Conservation (phyloP, 179 eudicot genomes). For the Gypsophila paniculata region DNA sequence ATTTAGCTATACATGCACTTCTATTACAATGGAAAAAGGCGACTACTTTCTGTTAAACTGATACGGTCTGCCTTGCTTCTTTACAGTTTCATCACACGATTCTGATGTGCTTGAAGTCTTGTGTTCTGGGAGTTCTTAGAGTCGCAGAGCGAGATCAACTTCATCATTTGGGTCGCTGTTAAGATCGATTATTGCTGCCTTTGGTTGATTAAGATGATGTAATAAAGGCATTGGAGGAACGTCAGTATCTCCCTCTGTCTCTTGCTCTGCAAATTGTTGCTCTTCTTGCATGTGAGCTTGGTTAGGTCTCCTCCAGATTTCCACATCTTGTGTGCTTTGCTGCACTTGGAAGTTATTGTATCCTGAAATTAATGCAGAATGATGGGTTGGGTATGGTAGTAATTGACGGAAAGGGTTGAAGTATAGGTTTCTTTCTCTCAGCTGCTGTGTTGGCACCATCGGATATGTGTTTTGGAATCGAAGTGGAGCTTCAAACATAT, state of each 20-base stretch:
- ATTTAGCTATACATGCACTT: conserved; percentile 14
- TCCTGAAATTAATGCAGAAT: conserved; percentile 11
- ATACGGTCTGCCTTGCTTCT: not conserved
- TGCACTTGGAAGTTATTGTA: conserved; percentile 17
- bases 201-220: conserved; percentile 30
- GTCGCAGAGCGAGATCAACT: conserved; percentile 29
- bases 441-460: conserved; percentile 21
- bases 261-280: conserved; percentile 11
- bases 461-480: conserved; percentile 14
- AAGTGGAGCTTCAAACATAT: conserved; percentile 25
- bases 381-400: conserved; percentile 21
- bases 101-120: not conserved
- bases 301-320: conserved; percentile 16
- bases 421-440: conserved; percentile 35
- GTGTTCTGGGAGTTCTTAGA: conserved; percentile 15
- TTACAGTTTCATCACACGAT: conserved; percentile 1
- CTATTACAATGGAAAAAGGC: not conserved
- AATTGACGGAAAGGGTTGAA: conserved; percentile 30
- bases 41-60: not conserved
- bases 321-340: conserved; percentile 20
- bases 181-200: conserved; percentile 27
- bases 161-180: conserved; percentile 26
- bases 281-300: conserved; percentile 22
- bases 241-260: conserved; percentile 9
- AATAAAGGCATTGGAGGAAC: conserved; percentile 24